Conservation (phyloP, 2,329 filamentous ascomycete species). For the Fragosphaeria purpurea region DNA sequence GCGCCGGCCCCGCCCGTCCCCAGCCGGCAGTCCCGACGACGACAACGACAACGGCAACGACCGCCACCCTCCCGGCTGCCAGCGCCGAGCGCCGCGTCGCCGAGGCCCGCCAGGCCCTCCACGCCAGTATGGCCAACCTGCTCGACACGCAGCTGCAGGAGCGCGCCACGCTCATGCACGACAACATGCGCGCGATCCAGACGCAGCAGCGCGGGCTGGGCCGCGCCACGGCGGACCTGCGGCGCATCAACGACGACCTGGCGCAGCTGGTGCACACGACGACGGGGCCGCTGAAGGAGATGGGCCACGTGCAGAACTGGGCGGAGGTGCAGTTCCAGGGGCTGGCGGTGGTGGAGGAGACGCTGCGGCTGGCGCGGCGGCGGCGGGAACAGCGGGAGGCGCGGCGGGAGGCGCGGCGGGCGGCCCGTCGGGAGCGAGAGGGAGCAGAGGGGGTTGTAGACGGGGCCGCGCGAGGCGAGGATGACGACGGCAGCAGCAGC, state of each 20-base stretch:
- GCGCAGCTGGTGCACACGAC: slow-evolving; percentile 53
- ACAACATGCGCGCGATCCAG: slow-evolving; percentile 54
- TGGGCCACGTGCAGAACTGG: slow-evolving; percentile 80
- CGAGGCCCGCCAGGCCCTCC: slow-evolving; percentile 48
- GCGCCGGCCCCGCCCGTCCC: neutral
- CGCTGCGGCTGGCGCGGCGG: slow-evolving; percentile 43
- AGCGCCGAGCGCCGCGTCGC: slow-evolving; percentile 38
- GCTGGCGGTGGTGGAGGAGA: slow-evolving; percentile 56
- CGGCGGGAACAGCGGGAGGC: slow-evolving; percentile 8
- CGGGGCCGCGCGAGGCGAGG: neutral
- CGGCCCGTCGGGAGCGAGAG: neutral
- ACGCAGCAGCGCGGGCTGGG: slow-evolving; percentile 58
- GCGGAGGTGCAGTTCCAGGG: slow-evolving; percentile 68
- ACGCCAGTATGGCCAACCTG: slow-evolving; percentile 57
- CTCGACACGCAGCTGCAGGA: slow-evolving; percentile 58
- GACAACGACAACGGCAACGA: neutral
- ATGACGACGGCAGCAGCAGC: neutral
- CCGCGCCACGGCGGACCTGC: slow-evolving; percentile 48
- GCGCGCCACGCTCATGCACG: slow-evolving; percentile 59
- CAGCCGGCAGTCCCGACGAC: neutral
- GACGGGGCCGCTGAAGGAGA: slow-evolving; percentile 59
- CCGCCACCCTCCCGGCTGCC: slow-evolving; percentile 28
- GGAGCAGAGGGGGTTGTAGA: neutral
- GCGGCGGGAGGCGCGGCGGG: slow-evolving; percentile 7
- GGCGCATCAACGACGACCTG: slow-evolving; percentile 56